Base-by-base conservation (phyloP, 495 filamentous ascomycete species). In the Neohortaea acidophila region DNA sequence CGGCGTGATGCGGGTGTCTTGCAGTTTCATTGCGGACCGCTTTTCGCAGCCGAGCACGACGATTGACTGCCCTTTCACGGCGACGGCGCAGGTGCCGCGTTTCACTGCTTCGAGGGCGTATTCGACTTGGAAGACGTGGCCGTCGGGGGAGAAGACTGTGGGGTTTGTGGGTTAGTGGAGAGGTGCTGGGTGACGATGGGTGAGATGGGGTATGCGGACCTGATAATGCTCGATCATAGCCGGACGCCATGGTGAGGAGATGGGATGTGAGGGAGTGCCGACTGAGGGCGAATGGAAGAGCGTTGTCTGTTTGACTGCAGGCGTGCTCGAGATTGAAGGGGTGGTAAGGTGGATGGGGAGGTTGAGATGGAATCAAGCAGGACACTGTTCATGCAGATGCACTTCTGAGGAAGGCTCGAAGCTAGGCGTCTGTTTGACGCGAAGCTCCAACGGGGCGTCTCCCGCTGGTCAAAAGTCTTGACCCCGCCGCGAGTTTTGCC, bases 111-210 rank as follows among this genome's bases (percentile, higher is more conserved):
- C 89, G 45, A 92, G 80, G 41, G 89, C 89, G 70, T 97, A 97
- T 69, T 97, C 89, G 52, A 97, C 89, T 61, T 97, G 89, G 69
- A 97, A 96, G 51, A 97, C 87, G 66, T 97, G 89, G 61, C 89
- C 89, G 65, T 97, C 89, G 49, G 89, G 89, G 68, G 87, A 94
- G 49, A 52, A 55, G 34, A 45, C 41, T 35, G 44, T 13, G 12
- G 0, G 12, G 9, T 8, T n/a, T 18, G 34, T 15, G 43, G 37
- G 33, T 63, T 51, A 57, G 49, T 9, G 18, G 4, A 36, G 14
- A 7, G 9, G 23, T 27, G 21, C 4, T 8, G 21, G 11, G 5
- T 6, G 33, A 30, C 28, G 20, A 21, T 39, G 27, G 23, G 19
- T 36, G 7, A n/a, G 2, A 7, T 11, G 38, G 18, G 8, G 17